These are phyloP conservation scores for Dryas drummondii DNA, from an alignment of 306 rosid species.

Conservation along the genomic window DNA sequence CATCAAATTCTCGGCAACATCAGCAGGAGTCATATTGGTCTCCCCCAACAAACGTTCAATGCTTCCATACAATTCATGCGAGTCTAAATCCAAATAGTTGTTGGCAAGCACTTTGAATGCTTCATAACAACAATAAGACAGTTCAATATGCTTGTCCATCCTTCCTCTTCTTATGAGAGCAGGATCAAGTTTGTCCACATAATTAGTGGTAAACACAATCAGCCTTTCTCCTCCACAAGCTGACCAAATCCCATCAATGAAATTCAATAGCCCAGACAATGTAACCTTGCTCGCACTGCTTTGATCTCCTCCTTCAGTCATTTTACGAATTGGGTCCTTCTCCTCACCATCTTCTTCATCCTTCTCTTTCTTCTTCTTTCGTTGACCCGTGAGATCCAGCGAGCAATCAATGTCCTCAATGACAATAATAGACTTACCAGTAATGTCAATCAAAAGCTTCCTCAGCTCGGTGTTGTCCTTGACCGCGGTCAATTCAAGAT, in stretches of 20 bases:
- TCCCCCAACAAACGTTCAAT: constrained; percentile 43
- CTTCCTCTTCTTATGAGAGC: constrained; percentile 71
- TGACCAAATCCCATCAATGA: constrained; percentile 75
- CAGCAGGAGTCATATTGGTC: constrained; percentile 56
- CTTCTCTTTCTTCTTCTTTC: constrained; percentile 40
- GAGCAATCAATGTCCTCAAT: constrained; percentile 78
- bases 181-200: constrained; percentile 59
- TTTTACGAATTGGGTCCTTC: constrained; percentile 20
- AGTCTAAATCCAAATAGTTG: constrained; percentile 55
- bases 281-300: constrained; percentile 44
- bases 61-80: constrained; percentile 36
- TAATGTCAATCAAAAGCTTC: constrained; percentile 41
- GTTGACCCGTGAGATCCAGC: constrained; percentile 60
- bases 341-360: constrained; percentile 16
- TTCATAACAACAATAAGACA: constrained; percentile 56
- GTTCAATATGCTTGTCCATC: constrained; percentile 68
- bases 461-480: constrained; percentile 54
- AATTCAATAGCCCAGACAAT: constrained; percentile 61
- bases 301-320: constrained; percentile 24
- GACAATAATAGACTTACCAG: constrained; percentile 46
- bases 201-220: constrained; percentile 56
- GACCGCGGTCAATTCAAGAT: constrained; percentile 52
- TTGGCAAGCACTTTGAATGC: constrained; percentile 60
- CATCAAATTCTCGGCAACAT: constrained; percentile 68
- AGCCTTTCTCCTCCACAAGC: constrained; percentile 72